Evolutionary conservation across 2,329 filamentous ascomycete genomes (phyloP), one percentile per base, ranked within the genome.

Genomic region (Diplocarpon rosae): DNA sequence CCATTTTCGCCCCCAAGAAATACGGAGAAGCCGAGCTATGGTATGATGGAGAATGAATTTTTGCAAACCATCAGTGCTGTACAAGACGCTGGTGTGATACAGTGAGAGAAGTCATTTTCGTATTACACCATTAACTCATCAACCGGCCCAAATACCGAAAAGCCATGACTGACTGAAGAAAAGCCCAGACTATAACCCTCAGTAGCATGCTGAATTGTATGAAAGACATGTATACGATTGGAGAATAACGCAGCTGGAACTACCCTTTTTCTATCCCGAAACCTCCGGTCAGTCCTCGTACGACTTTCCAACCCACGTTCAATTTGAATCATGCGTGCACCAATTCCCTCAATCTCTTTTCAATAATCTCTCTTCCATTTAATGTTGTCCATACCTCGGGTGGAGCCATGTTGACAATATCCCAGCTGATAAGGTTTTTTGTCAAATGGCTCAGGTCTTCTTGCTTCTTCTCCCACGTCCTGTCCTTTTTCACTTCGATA

Each of bases 301-400:
- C 27, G 34, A 37, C 15, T 37, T 43, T 24, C 13, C n/a, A 14
- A 15, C 30, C 12, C 20, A n/a, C 5, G 20, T 11, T 29, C 20
- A 24, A 24, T 7, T 24, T 24, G 27, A 13, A 31, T 37, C 37
- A 39, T 30, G 37, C 37, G 27, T 37, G 11, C 2, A 90, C 75
- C 51, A 95, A 61, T 60, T 88, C 70, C 51, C 68, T 73, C 56
- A 96, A 65, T 55, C 86, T 76, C 69, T 83, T 84, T 68, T 94
- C 89, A 63, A 96, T 80, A 37, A 78, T 65, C 41, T 77, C 65
- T 43, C 85, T 72, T 0, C 90, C 90, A 38, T 88, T 75, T 1
- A 71, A 62, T 2, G 81, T 86, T 55, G 68, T 68, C 92, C 92
- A 98, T 0, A 96, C 82, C 61, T 89, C 76, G 62, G 94, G 86